Base-by-base conservation (phyloP, 257 asterid species). In the Coffea eugenioides region DNA sequence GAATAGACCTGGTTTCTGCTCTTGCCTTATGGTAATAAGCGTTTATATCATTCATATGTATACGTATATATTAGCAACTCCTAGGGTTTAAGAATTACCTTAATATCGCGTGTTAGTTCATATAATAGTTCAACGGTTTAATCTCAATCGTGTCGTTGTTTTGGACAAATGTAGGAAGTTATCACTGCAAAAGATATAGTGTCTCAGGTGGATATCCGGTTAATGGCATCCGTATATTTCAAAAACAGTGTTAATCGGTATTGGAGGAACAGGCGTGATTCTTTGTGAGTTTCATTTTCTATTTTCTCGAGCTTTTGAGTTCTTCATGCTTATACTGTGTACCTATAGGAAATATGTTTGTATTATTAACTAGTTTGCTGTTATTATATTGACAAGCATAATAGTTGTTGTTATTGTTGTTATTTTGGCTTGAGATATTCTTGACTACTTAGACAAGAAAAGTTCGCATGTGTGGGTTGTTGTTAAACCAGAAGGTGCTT, bases 1-100 rank as follows among this genome's bases (percentile, higher is more conserved):
- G 84, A 87, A 88, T 74, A 86, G 97, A 27, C 97, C 97, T 31
- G 98, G 99, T 74, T 96, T 96, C 87, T 94, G 98, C 92, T 96
- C 98, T 56, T 92, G 97, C 77, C 94, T 96, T 9, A 87, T 92
- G 99, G 99, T 96, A 94, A 72, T 67, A 36, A 27, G 66, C 66
- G 41, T 68, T 8, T 4, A 23, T 65, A 16, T 20, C 9, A 68
- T 49, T 14, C 18, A 68, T 49, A 49, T 11, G 10, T 49, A 49
- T 11, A 49, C 14, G 56, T 49, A 10, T 2, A 2, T 41, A 23
- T 34, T 56, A 25, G 41, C 27, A 34, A 48, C 45, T 77, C 71
- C 70, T 85, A 51, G 81, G 80, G 77, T 76, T 79, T 57, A 56
- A 43, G 73, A 41, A 31, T 48, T 23, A 27, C 39, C 5, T 15